Conservation (phyloP, 176 grass and related monocot genomes). For the Alopecurus myosuroides region DNA sequence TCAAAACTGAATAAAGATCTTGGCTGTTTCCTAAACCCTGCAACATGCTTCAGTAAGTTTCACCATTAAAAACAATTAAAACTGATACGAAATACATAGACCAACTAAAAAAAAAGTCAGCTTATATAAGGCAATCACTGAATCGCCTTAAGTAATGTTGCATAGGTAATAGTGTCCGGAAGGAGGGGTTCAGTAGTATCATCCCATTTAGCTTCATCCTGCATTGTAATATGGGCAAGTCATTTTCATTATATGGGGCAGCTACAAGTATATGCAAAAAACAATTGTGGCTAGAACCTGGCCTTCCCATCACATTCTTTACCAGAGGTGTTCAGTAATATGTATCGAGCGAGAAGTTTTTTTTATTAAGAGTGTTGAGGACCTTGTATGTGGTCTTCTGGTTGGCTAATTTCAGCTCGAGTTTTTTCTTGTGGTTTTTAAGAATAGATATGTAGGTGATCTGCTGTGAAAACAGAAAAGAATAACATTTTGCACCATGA, state of each 20-base stretch:
- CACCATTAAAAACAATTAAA: constrained; percentile 19
- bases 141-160: constrained; percentile 75
- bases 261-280: constrained; percentile 17
- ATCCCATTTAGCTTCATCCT: constrained; percentile 69
- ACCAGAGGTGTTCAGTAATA: not conserved
- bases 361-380: not conserved
- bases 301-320: constrained; percentile 60
- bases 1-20: constrained; percentile 68
- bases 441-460: not conserved
- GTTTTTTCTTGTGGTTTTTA: not conserved
- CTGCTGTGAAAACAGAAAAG: not conserved
- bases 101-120: not conserved
- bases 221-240: constrained; percentile 41
- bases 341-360: not conserved
- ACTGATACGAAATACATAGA: not conserved
- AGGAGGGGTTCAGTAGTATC: constrained; percentile 54
- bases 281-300: constrained; percentile 68
- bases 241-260: constrained; percentile 25
- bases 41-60: constrained; percentile 35
- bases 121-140: constrained; percentile 24
- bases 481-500: not conserved
- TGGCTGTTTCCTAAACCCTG: constrained; percentile 69
- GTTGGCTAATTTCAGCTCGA: not conserved
- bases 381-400: not conserved
- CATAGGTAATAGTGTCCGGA: constrained; percentile 80